These are phyloP conservation scores for Colletotrichum sp. DNA, from an alignment of 2,329 filamentous ascomycete genomes.

Conservation along the genomic window DNA sequence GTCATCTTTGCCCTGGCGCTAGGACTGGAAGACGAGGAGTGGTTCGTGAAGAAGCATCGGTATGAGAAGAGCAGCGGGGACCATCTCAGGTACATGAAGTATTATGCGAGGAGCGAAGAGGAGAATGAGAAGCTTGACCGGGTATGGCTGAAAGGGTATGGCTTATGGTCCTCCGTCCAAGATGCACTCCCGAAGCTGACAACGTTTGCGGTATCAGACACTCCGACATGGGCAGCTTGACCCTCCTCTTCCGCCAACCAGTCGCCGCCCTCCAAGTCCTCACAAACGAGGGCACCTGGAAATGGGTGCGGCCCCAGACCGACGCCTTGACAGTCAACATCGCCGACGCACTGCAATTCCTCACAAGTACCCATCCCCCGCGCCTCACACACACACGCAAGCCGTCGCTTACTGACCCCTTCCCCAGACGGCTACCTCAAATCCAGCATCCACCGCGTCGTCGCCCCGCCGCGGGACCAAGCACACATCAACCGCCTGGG, in stretches of 20 bases:
- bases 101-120: slow-evolving; percentile 48
- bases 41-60: slow-evolving; percentile 57
- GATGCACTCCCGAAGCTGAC: background rate
- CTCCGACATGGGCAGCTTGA: slow-evolving; percentile 57
- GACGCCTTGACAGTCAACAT: slow-evolving; percentile 53
- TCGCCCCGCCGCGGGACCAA: slow-evolving; percentile 36
- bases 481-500: slow-evolving; percentile 45
- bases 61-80: slow-evolving; percentile 61
- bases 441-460: slow-evolving; percentile 36
- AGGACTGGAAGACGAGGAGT: slow-evolving; percentile 61
- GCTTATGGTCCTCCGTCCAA: background rate
- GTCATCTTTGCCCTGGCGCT: slow-evolving; percentile 32
- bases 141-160: slow-evolving; percentile 26
- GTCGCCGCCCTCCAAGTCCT: slow-evolving; percentile 57
- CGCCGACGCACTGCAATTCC: slow-evolving; percentile 47
- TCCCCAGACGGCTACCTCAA: slow-evolving; percentile 37
- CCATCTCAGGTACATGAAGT: slow-evolving; percentile 65
- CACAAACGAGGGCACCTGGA: slow-evolving; percentile 44
- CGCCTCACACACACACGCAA: background rate
- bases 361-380: slow-evolving; percentile 36
- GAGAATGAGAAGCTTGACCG: slow-evolving; percentile 44
- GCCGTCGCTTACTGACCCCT: background rate
- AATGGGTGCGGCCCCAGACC: slow-evolving; percentile 28
- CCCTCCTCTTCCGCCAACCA: slow-evolving; percentile 60
- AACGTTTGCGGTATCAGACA: slow-evolving; percentile 34